Conservation (phyloP, 371 early-diverging fungal genomes). For the Dinochytrium kinnereticum region DNA sequence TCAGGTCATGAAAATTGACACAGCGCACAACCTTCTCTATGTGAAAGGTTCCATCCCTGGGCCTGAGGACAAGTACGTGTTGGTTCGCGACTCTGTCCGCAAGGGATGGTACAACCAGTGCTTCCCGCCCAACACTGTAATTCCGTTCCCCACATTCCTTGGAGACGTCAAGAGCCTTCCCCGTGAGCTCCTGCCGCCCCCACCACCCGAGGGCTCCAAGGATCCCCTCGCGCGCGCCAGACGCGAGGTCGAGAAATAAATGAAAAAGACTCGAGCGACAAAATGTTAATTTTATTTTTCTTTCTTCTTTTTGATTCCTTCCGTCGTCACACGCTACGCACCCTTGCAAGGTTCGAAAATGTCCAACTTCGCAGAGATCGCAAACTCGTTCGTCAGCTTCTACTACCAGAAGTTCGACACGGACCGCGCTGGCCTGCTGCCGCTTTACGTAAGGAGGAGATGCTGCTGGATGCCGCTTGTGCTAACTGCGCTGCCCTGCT, state of each 20-base stretch:
- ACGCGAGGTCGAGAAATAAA: constrained; percentile 36
- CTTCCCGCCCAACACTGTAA: constrained; percentile 47
- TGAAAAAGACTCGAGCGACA: too few species aligned
- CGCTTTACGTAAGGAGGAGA: constrained; percentile 80
- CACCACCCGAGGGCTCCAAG: constrained; percentile 25
- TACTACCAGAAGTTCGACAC: constrained; percentile 87
- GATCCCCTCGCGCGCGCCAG: constrained; percentile 44
- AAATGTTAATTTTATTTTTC: constrained; percentile 1
- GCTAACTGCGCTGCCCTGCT: background rate
- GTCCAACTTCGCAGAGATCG: constrained; percentile 61
- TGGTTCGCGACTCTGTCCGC: constrained; percentile 86
- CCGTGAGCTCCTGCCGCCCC: constrained; percentile 45
- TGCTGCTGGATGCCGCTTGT: background rate
- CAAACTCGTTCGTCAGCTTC: constrained; percentile 73
- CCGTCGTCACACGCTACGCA: constrained; percentile 32
- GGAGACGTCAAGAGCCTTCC: constrained; percentile 31
- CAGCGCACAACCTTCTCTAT: constrained; percentile 79
- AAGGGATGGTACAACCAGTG: constrained; percentile 49
- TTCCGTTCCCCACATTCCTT: constrained; percentile 58
- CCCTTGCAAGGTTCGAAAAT: too few species aligned
- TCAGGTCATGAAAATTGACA: constrained; percentile 86
- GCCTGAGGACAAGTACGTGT: constrained; percentile 79
- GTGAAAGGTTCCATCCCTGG: constrained; percentile 95
- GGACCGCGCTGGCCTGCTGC: constrained; percentile 62
- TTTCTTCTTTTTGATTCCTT: background rate